Percentiles rank a stretch among this genome's conserved stretches.
These are phyloP conservation scores for Thelephora aurantiotincta DNA, from an alignment of 768 basidiomycete species.

Conservation along the genomic window DNA sequence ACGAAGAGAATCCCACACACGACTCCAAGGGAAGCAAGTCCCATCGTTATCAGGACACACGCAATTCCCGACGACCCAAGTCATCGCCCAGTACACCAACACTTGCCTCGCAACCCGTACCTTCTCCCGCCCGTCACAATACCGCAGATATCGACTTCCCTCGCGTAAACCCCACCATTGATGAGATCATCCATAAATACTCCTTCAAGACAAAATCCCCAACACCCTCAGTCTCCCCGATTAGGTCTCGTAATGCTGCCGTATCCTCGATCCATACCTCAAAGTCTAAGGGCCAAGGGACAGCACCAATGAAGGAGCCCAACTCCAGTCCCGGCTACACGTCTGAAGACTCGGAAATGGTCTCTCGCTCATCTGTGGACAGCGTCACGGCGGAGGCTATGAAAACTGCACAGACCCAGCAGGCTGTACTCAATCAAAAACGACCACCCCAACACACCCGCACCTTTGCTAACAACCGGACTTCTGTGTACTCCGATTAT, in stretches of 20 bases:
- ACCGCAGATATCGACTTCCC: conserved; percentile 10
- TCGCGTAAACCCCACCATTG: conserved; percentile 44
- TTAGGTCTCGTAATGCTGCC: not conserved
- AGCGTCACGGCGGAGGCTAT: conserved; percentile 77
- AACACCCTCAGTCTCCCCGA: not conserved
- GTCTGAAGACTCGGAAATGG: conserved; percentile 47
- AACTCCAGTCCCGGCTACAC: conserved; percentile 31
- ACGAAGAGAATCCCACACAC: conserved; percentile 4
- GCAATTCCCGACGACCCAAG: not conserved
- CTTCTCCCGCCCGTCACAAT: conserved; percentile 4
- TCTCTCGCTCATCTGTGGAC: conserved; percentile 78
- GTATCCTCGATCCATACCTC: conserved; percentile 23
- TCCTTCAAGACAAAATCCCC: conserved; percentile 16
- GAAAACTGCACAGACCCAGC: conserved; percentile 52
- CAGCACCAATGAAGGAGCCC: conserved; percentile 29
- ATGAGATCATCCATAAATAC: conserved; percentile 75
- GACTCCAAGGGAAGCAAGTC: conserved; percentile 1
- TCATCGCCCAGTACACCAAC: conserved; percentile 7
- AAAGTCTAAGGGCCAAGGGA: conserved; percentile 32
- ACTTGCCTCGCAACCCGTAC: conserved; percentile 1
- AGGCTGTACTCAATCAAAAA: conserved; percentile 21
- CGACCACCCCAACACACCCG: conserved; percentile 16
- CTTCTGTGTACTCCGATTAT: conserved; percentile 9
- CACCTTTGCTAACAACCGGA: conserved; percentile 13
- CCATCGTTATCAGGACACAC: conserved; percentile 3